phyloP scores from a whole-genome alignment of 805 yeast species.

The Starmerella ratchasimensis region DNA sequence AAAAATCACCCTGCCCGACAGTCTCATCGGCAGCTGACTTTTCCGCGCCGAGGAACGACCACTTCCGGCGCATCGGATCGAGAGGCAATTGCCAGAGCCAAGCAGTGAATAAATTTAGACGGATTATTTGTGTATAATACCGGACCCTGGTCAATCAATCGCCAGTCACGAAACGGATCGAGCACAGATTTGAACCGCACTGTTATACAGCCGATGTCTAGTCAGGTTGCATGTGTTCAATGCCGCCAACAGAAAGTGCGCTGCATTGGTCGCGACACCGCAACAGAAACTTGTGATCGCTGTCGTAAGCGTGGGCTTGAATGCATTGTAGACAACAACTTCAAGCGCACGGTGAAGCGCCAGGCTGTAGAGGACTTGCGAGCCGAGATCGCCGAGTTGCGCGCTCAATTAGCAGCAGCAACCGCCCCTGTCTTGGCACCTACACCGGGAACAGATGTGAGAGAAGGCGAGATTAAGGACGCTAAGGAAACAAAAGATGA shows the following conservation, averaged over 20 bases:
- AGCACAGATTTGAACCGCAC: too few species aligned
- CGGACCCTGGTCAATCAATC: neutral
- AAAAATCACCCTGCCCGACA: too few species aligned
- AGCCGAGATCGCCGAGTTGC: conserved; percentile 57
- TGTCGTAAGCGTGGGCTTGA: conserved; percentile 56
- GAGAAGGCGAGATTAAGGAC: too few species aligned
- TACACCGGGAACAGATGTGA: too few species aligned
- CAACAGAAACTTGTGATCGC: conserved; percentile 63
- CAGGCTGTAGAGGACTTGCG: conserved; percentile 41
- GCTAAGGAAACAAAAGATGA: too few species aligned
- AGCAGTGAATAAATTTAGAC: too few species aligned
- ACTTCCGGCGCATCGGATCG: too few species aligned
- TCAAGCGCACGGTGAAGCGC: conserved; percentile 79
- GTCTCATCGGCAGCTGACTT: too few species aligned
- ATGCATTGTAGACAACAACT: conserved; percentile 67
- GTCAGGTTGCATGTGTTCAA: conserved; percentile 64
- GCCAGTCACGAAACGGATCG: neutral
- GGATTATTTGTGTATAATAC: neutral
- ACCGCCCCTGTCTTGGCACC: neutral
- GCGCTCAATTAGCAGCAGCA: conserved; percentile 26
- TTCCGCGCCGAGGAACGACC: too few species aligned
- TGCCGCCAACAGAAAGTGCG: conserved; percentile 80
- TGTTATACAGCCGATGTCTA: conserved; percentile 3
- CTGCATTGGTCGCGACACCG: conserved; percentile 32
- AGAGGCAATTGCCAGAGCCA: too few species aligned